These are phyloP conservation scores for Fusarium sp. DNA, from an alignment of 2,329 filamentous ascomycete species.

Conservation along the genomic window DNA sequence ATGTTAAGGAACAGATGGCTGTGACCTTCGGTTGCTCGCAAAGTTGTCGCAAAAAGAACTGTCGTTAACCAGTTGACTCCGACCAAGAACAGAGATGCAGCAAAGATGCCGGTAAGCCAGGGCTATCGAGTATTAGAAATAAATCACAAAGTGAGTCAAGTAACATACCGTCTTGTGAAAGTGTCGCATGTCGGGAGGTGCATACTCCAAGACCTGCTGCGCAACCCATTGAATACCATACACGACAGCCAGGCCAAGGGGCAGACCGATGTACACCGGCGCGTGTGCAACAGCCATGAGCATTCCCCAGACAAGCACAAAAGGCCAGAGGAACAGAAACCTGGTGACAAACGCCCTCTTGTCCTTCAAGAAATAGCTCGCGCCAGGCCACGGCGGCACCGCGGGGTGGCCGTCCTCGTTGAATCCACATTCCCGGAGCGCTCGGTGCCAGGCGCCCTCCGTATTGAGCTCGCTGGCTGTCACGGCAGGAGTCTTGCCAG, in stretches of 20 bases:
- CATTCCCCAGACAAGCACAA: conserved; percentile 77
- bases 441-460: conserved; percentile 81
- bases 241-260: conserved; percentile 73
- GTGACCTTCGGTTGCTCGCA: conserved; percentile 30
- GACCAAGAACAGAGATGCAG: conserved; percentile 84
- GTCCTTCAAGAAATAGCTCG: conserved; percentile 81
- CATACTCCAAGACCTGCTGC: conserved; percentile 82
- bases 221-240: conserved; percentile 83
- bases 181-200: conserved; percentile 87
- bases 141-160: not conserved
- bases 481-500: conserved; percentile 88
- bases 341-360: conserved; percentile 81
- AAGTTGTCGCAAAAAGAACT: conserved; percentile 56
- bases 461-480: conserved; percentile 95
- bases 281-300: conserved; percentile 80
- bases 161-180: conserved; percentile 85
- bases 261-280: conserved; percentile 81
- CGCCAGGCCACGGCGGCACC: conserved; percentile 76
- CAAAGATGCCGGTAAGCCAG: conserved; percentile 94
- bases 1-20: conserved; percentile 81
- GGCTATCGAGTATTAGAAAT: conserved; percentile 64
- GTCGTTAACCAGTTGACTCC: conserved; percentile 80
- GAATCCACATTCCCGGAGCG: conserved; percentile 86
- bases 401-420: conserved; percentile 80
- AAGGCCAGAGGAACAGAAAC: conserved; percentile 92